Percentiles rank a stretch among this genome's conserved stretches.
Evolutionary conservation across 169 alveolate genomes (phyloP).

Genomic region (Plasmodium reichenowi): DNA sequence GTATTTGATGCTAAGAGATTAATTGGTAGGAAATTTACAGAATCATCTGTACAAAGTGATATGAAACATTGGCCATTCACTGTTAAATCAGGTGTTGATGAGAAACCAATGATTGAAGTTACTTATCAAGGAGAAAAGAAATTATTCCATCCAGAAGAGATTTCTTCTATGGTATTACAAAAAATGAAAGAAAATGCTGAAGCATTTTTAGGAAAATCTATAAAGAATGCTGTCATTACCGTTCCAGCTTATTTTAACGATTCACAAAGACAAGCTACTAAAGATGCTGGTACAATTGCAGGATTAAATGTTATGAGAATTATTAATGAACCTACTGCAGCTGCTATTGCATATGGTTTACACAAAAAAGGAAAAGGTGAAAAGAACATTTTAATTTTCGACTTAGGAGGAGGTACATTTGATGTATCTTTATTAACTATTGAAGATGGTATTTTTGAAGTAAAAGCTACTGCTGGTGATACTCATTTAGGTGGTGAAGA

Average conservation of each 20-base stretch:
- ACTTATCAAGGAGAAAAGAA: conserved; percentile 92
- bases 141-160: conserved; percentile 95
- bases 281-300: conserved; percentile 99
- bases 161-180: conserved; percentile 95
- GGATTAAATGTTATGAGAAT: conserved; percentile 98
- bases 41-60: conserved; percentile 93
- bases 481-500: conserved; percentile 99
- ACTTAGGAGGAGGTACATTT: conserved; percentile 99
- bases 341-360: conserved; percentile 98
- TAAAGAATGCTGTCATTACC: conserved; percentile 98
- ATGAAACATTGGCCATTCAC: conserved; percentile 96
- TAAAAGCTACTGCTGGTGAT: conserved; percentile 99
- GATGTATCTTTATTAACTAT: conserved; percentile 97
- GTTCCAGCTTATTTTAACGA: conserved; percentile 99
- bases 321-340: conserved; percentile 99
- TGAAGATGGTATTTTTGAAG: conserved; percentile 98
- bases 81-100: conserved; percentile 90
- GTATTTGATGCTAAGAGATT: conserved; percentile 97
- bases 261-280: conserved; percentile 98
- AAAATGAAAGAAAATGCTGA: conserved; percentile 99
- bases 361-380: conserved; percentile 94
- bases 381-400: conserved; percentile 96
- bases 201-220: conserved; percentile 94
- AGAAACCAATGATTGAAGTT: conserved; percentile 92
- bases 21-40: conserved; percentile 96